These are phyloP conservation scores for Coniferiporia sulphurascens DNA, from an alignment of 1,284 basidiomycete species.

Conservation along the genomic window DNA sequence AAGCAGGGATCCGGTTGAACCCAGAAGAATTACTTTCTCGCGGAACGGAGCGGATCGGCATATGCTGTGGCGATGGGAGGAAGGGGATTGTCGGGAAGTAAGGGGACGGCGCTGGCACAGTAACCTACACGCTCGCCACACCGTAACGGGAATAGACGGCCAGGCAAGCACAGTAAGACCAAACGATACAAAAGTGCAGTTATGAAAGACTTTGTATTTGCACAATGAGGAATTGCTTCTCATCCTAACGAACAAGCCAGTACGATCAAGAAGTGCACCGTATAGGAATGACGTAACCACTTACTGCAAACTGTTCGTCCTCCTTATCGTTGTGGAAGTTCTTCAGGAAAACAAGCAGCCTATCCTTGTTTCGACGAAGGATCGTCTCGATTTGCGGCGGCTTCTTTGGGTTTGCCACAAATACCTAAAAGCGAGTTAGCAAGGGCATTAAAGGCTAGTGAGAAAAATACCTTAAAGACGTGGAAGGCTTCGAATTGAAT, in stretches of 20 bases:
- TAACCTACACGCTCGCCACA: not conserved
- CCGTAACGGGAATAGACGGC: not conserved
- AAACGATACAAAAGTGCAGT: not conserved
- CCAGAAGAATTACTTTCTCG: no score
- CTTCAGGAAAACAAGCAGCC: conserved; percentile 84
- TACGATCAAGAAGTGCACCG: not conserved
- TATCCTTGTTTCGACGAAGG: conserved; percentile 89
- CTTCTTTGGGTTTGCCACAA: conserved; percentile 99
- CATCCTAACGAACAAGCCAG: conserved; percentile 52
- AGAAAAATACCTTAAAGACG: conserved; percentile 86
- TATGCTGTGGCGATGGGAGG: no score
- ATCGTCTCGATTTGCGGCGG: conserved; percentile 92
- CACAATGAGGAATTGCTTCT: conserved; percentile 93
- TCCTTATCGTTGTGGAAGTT: conserved; percentile 99
- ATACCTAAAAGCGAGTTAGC: conserved; percentile 54
- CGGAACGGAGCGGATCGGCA: no score
- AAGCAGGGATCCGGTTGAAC: no score
- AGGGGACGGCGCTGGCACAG: no score
- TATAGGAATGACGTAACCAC: conserved; percentile 23
- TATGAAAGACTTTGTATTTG: conserved; percentile 77
- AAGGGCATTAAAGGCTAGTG: not conserved
- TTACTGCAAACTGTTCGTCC: conserved; percentile 89
- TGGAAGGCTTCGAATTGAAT: conserved; percentile 99
- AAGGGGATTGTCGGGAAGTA: no score
- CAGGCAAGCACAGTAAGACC: not conserved